A percentile compares a stretch with the other conserved stretches of the same genome.
phyloP scores from a whole-genome alignment of 2,329 filamentous ascomycete species.

The Grosmannia huntii region DNA sequence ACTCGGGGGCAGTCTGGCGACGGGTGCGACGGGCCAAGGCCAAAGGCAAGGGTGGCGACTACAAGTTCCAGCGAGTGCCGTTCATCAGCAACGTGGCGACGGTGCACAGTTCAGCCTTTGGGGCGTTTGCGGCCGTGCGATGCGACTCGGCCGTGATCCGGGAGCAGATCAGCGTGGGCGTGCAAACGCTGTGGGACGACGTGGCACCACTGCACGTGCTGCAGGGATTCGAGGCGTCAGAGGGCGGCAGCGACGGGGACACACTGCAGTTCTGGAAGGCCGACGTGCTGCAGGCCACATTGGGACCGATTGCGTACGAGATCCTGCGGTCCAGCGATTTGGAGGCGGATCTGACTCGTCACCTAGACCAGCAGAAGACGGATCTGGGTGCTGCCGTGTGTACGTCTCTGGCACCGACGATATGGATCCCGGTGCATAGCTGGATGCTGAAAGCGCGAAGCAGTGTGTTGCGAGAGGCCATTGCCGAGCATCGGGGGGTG shows the following conservation, averaged over 20 bases:
- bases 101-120: slow-evolving; percentile 79
- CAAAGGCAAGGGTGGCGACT: slow-evolving; percentile 53
- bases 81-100: slow-evolving; percentile 74
- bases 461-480: slow-evolving; percentile 46
- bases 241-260: slow-evolving; percentile 20
- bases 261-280: slow-evolving; percentile 28
- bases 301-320: slow-evolving; percentile 36
- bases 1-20: slow-evolving; percentile 86
- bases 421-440: slow-evolving; percentile 68
- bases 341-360: slow-evolving; percentile 45
- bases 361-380: slow-evolving; percentile 28
- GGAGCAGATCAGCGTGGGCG: slow-evolving; percentile 52
- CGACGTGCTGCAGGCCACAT: slow-evolving; percentile 35
- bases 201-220: slow-evolving; percentile 59
- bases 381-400: slow-evolving; percentile 29
- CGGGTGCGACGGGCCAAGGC: slow-evolving; percentile 71
- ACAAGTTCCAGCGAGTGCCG: slow-evolving; percentile 87
- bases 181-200: slow-evolving; percentile 62
- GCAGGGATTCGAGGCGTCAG: slow-evolving; percentile 38
- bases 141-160: slow-evolving; percentile 73
- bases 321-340: slow-evolving; percentile 52
- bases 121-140: slow-evolving; percentile 77
- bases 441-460: slow-evolving; percentile 72
- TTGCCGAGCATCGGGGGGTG: slow-evolving; percentile 46
- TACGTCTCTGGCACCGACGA: slow-evolving; percentile 50